These are phyloP conservation scores for Blastocystis sp. DNA, from an alignment of 352 stramenopile genomes.

Conservation along the genomic window DNA sequence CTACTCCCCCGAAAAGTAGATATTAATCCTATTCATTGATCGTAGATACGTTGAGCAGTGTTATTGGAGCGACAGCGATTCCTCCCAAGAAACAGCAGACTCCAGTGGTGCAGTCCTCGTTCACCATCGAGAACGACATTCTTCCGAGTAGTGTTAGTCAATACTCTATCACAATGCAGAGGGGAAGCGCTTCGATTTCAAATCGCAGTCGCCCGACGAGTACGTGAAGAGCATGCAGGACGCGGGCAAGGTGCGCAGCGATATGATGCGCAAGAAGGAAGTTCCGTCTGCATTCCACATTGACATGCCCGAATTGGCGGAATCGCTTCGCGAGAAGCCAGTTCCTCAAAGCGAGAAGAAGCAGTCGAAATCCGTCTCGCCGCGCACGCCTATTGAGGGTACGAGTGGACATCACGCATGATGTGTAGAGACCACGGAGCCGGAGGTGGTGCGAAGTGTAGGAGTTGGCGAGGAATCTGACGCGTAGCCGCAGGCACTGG, in stretches of 20 bases:
- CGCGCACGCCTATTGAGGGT: conserved; percentile 22
- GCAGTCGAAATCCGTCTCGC: conserved; percentile 15
- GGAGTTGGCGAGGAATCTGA: neutral
- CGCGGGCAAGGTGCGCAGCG: neutral
- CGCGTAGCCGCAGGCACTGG: conserved; percentile 6
- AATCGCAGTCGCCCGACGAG: conserved; percentile 51
- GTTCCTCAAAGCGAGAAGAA: neutral
- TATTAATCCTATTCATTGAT: conserved; percentile 2
- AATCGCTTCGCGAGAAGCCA: neutral
- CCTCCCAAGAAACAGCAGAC: neutral
- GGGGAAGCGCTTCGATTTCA: conserved; percentile 24
- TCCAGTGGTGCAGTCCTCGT: neutral
- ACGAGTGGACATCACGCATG: neutral
- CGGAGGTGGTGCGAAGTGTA: conserved; percentile 24
- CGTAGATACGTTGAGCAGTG: conserved; percentile 22
- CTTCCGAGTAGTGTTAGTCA: neutral
- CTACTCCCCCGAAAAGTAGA: conserved; percentile 3
- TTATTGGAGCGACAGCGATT: neutral
- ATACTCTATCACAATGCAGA: neutral
- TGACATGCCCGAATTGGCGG: neutral
- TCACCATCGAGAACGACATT: conserved; percentile 7
- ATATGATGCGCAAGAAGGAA: neutral
- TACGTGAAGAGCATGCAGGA: conserved; percentile 14
- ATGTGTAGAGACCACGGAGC: conserved; percentile 41
- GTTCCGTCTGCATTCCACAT: neutral